A percentile compares a stretch with the other conserved stretches of the same genome.
These are phyloP conservation scores for Eimeria sp. DNA, from an alignment of 169 alveolate species.

Conservation along the genomic window DNA sequence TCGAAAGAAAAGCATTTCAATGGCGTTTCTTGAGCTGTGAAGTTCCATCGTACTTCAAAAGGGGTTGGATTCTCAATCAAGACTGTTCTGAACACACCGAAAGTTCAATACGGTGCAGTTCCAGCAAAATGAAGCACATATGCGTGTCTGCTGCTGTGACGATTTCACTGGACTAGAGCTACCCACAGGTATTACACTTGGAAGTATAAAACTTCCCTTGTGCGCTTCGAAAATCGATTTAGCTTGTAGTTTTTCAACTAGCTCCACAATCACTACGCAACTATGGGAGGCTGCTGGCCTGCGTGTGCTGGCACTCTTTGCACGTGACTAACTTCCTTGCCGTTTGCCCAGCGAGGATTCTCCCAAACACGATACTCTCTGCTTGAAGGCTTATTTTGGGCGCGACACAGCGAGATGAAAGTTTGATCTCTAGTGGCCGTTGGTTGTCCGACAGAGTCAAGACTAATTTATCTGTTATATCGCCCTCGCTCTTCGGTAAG, in stretches of 20 bases:
- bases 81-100: slow-evolving; percentile 1
- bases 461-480: slow-evolving; percentile 92
- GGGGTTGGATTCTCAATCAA: slow-evolving; percentile 56
- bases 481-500: slow-evolving; percentile 93
- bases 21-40: slow-evolving; percentile 26
- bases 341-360: slow-evolving; percentile 91
- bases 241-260: neutral
- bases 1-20: slow-evolving; percentile 21
- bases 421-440: slow-evolving; percentile 91
- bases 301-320: neutral
- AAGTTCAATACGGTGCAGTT: neutral
- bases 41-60: slow-evolving; percentile 50
- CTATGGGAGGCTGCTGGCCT: neutral
- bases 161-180: neutral
- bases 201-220: neutral
- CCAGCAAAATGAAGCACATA: neutral
- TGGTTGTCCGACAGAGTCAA: slow-evolving; percentile 95
- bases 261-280: neutral
- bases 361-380: slow-evolving; percentile 94
- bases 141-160: neutral
- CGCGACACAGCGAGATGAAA: slow-evolving; percentile 93
- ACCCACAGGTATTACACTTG: neutral
- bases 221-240: neutral
- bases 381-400: slow-evolving; percentile 94
- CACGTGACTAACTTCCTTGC: slow-evolving; percentile 33